Conservation (phyloP, 2,329 filamentous ascomycete genomes). For the Dothistroma pini region DNA sequence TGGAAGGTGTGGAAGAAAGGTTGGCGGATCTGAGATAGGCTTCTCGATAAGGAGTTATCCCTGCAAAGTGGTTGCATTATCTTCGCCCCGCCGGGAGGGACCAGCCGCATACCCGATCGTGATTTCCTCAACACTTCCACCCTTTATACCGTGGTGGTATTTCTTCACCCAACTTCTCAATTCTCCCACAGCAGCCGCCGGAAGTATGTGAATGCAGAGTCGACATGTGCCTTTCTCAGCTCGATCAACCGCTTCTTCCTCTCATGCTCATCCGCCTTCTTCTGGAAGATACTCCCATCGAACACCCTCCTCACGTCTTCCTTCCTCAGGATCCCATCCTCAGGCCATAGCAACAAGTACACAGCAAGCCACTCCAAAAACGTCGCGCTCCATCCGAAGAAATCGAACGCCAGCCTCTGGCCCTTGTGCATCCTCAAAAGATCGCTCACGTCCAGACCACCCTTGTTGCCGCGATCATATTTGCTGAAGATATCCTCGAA, state of each 20-base stretch:
- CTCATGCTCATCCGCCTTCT: constrained; percentile 37
- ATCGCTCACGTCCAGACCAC: constrained; percentile 41
- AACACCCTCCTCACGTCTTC: constrained; percentile 54
- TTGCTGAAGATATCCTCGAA: constrained; percentile 50
- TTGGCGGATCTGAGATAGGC: not conserved
- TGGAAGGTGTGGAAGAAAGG: not conserved
- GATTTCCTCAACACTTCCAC: not conserved
- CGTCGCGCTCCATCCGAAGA: constrained; percentile 45
- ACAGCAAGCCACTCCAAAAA: constrained; percentile 49
- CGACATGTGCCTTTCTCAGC: not conserved
- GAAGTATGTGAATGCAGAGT: not conserved
- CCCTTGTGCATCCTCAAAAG: constrained; percentile 39
- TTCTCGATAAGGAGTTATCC: not conserved
- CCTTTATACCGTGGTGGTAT: too few relatives aligned
- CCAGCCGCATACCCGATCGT: not conserved
- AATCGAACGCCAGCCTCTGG: constrained; percentile 41
- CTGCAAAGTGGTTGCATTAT: not conserved
- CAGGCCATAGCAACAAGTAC: constrained; percentile 54
- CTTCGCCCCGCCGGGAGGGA: not conserved
- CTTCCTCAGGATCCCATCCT: constrained; percentile 55
- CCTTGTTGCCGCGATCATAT: constrained; percentile 40
- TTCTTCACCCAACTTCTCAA: not conserved
- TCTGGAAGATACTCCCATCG: constrained; percentile 52
- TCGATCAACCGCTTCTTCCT: constrained; percentile 13
- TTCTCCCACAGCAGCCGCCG: not conserved